Conservation (phyloP, 257 asterid species). For the Jasminum sambac region DNA sequence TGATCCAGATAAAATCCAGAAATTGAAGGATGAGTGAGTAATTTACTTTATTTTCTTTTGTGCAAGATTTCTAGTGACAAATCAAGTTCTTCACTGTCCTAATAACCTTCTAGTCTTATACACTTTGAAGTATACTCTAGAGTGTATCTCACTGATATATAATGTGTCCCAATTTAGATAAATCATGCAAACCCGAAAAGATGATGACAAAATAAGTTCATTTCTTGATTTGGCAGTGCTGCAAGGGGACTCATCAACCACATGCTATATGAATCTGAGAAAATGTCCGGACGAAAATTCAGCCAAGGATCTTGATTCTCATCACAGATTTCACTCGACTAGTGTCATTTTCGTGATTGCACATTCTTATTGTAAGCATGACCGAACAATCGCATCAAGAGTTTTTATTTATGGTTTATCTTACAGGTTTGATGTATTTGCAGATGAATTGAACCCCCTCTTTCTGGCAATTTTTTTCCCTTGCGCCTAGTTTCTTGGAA, state of each 20-base stretch:
- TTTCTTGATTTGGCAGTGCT: constrained; percentile 55
- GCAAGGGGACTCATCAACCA: constrained; percentile 94
- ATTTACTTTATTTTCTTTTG: not conserved
- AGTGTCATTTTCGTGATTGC: not conserved
- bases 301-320: constrained; percentile 44
- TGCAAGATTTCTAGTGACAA: not conserved
- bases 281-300: constrained; percentile 66
- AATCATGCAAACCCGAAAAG: not conserved
- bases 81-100: not conserved
- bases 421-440: not conserved
- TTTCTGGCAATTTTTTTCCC: not conserved
- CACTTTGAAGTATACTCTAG: not conserved
- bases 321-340: not conserved
- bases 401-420: not conserved
- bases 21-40: constrained; percentile 84
- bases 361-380: not conserved
- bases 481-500: not conserved
- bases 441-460: not conserved
- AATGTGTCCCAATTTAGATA: not conserved
- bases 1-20: constrained; percentile 84
- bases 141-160: not conserved
- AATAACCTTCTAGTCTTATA: constrained; percentile 4
- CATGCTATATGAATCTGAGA: constrained; percentile 82
- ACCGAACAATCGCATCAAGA: not conserved
- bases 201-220: not conserved